A percentile compares a stretch with the other conserved stretches of the same genome.
Conservation (phyloP, 306 rosid species). For the Malus sieversii region DNA sequence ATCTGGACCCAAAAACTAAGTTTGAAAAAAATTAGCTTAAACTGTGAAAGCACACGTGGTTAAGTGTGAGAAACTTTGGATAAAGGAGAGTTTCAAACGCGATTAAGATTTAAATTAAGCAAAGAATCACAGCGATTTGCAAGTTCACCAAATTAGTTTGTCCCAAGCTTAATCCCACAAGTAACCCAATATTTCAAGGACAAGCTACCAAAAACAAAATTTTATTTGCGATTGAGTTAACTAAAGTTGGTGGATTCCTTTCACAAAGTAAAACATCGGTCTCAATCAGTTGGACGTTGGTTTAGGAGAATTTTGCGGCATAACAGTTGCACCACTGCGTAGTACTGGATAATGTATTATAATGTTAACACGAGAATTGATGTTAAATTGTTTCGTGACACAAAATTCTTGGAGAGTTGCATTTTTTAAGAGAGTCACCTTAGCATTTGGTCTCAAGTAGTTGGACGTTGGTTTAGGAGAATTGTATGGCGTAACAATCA, state of each 20-base stretch:
- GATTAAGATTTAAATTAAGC: not conserved
- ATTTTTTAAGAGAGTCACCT: too few species aligned
- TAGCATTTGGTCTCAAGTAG: too few species aligned
- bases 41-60: not conserved
- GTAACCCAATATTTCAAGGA: not conserved
- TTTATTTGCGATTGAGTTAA: not conserved
- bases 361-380: too few species aligned
- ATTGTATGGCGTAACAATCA: too few species aligned
- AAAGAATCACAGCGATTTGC: not conserved
- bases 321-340: not conserved
- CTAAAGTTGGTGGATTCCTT: constrained; percentile 18
- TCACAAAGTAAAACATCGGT: constrained; percentile 12
- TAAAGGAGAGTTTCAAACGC: not conserved
- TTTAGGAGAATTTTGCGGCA: not conserved
- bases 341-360: too few species aligned
- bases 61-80: not conserved
- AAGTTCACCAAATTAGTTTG: not conserved
- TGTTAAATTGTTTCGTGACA: too few species aligned
- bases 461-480: too few species aligned
- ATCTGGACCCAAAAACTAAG: too few species aligned
- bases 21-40: too few species aligned
- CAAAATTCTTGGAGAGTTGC: too few species aligned
- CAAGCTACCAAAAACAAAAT: not conserved
- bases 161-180: not conserved
- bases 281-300: not conserved